Base-by-base conservation (phyloP, 305 asterid genomes). In the Fraxinus greggii region DNA sequence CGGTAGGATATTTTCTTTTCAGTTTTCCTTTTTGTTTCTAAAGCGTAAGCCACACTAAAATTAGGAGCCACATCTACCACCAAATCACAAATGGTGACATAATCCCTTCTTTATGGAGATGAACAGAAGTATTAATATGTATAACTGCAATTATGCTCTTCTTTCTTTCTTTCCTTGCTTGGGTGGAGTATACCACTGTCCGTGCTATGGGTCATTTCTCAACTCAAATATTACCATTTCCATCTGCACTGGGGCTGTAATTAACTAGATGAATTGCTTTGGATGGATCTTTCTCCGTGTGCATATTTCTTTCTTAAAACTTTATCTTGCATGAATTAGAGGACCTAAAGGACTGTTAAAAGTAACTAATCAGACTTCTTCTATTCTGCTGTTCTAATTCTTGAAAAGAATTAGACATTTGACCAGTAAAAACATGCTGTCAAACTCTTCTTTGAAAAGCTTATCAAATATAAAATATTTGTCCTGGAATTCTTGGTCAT, bases 1-100 rank as follows among this genome's bases (percentile, higher is more conserved):
- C 32, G 92, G 98, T 97, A 93, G 79, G 38, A 19, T 8, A 48
- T 51, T 77, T 77, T 59, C 40, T 7, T 69, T 36, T 23, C 31
- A 12, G 6, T n/a, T 82, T 4, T 40, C 13, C 56, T 48, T 24
- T 12, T 78, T 73, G 8, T 73, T 35, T 21, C 45, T 72, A 65
- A 24, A 54, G 23, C 69, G 13, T 45, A 51, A 29, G 10, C 75
- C 42, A 70, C 40, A 70, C 42, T 70, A 70, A 1, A 70, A 15
- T 31, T 70, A 15, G 26, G 13, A 70, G 40, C 40, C 75, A 13
- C 17, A 12, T 17, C 42, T 70, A 31, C 42, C 42, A 70, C 75
- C 23, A 70, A 69, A 70, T 70, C 13, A 31, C 42, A 70, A 31
- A 35, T 26, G 32, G 1, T 32, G 21, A 29, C 33, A 2, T 32